Evolutionary conservation across 169 alveolate species (phyloP).

Genomic region (Babesia divergens): DNA sequence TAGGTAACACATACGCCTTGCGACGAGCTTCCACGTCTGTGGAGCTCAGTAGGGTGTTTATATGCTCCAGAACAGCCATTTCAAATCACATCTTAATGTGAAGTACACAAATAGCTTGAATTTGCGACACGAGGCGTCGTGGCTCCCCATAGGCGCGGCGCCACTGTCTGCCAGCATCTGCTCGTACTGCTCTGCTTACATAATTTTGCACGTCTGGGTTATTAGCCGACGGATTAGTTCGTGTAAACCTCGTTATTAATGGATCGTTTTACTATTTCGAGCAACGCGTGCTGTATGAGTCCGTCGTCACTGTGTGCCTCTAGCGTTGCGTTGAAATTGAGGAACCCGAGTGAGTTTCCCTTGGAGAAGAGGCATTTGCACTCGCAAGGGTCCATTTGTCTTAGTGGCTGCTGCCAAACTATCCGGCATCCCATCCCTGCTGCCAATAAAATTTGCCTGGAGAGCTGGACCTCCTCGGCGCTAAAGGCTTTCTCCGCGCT

Average conservation of each 20-base stretch:
- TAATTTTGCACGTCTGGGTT: neutral
- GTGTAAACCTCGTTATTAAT: neutral
- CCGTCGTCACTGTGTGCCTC: constrained; percentile 35
- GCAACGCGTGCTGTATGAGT: constrained; percentile 38
- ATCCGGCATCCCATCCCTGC: constrained; percentile 50
- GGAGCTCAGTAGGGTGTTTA: constrained; percentile 39
- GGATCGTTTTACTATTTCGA: constrained; percentile 32
- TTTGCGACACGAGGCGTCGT: neutral
- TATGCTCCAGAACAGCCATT: constrained; percentile 52
- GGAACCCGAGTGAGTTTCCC: constrained; percentile 33
- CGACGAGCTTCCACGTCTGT: constrained; percentile 49
- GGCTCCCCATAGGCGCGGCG: constrained; percentile 24
- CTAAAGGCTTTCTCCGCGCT: constrained; percentile 30
- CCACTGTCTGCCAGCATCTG: neutral
- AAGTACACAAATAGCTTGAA: too few species aligned
- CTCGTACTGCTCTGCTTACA: too few species aligned
- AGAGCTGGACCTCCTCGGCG: constrained; percentile 37
- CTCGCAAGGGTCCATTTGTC: constrained; percentile 64
- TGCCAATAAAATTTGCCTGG: constrained; percentile 29
- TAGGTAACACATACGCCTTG: constrained; percentile 30
- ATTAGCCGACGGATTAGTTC: neutral
- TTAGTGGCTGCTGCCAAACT: constrained; percentile 49
- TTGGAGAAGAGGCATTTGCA: constrained; percentile 41
- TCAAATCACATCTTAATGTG: constrained; percentile 9
- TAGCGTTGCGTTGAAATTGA: constrained; percentile 32